These are phyloP conservation scores for Thuja plicata DNA, from an alignment of 83 land plant species.

Conservation along the genomic window DNA sequence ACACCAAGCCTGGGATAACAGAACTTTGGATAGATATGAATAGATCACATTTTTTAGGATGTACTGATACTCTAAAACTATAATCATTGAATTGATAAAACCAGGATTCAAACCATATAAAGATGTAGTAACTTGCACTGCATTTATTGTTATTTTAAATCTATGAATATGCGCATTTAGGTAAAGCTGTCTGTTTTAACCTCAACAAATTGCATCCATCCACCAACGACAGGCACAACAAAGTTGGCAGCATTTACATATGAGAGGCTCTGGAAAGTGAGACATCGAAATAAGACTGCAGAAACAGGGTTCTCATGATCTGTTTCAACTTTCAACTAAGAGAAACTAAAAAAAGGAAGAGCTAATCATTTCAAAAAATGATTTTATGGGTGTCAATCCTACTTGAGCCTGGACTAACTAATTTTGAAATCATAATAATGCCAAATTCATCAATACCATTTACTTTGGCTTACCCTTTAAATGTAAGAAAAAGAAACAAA, in stretches of 20 bases:
- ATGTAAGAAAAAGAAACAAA: not conserved
- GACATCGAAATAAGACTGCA: not conserved
- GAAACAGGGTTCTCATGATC: not conserved
- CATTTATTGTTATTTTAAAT: not conserved
- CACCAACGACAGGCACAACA: not conserved
- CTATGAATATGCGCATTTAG: not conserved
- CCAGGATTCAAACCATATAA: not conserved
- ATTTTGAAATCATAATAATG: too few species aligned
- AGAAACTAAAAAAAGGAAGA: not conserved
- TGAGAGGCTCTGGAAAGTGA: not conserved
- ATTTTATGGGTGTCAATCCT: not conserved
- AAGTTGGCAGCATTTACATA: not conserved
- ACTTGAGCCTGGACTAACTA: not conserved
- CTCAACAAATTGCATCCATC: not conserved
- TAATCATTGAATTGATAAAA: not conserved
- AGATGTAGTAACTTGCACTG: not conserved
- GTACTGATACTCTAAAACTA: not conserved
- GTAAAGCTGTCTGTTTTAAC: not conserved
- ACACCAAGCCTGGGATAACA: not conserved
- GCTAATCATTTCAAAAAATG: not conserved
- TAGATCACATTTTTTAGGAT: slow-evolving; percentile 8
- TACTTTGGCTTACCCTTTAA: not conserved
- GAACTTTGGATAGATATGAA: not conserved
- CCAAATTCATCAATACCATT: not conserved
- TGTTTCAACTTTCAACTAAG: not conserved